These are phyloP conservation scores for Penicillium aurantiogriseum DNA, from an alignment of 2,329 filamentous ascomycete species.

Conservation along the genomic window DNA sequence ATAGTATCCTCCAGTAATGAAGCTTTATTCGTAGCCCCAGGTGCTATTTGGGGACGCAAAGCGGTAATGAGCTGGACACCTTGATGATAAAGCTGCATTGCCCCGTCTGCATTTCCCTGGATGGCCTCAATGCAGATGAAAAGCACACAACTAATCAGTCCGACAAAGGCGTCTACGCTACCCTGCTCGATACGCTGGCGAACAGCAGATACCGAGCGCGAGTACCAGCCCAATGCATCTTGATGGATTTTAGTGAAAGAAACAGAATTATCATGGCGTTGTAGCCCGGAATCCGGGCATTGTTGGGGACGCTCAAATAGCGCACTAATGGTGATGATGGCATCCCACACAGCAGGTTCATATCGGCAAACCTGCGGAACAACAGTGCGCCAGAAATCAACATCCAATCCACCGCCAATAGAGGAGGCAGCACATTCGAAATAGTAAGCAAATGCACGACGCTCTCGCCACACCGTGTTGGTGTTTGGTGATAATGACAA, in stretches of 20 bases:
- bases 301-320: constrained; percentile 33
- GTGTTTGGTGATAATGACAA: constrained; percentile 25
- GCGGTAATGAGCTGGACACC: constrained; percentile 28
- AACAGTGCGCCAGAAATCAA: constrained; percentile 37
- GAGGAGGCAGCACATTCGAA: constrained; percentile 32
- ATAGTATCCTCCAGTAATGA: constrained; percentile 27
- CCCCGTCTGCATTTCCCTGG: constrained; percentile 26
- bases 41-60: constrained; percentile 17
- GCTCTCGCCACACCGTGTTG: constrained; percentile 32
- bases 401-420: constrained; percentile 36
- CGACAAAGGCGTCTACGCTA: constrained; percentile 27
- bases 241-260: constrained; percentile 20
- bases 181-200: constrained; percentile 27
- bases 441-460: constrained; percentile 41
- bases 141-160: constrained; percentile 33
- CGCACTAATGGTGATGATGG: constrained; percentile 38
- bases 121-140: constrained; percentile 37
- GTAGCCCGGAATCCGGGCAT: constrained; percentile 7
- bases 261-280: not conserved
- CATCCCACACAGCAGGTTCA: constrained; percentile 41
- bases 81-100: constrained; percentile 31
- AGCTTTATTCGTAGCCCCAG: constrained; percentile 5
- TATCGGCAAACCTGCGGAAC: constrained; percentile 37
- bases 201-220: constrained; percentile 30
- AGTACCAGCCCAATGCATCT: constrained; percentile 34